phyloP scores from a whole-genome alignment of 2,329 filamentous ascomycete genomes.

The Xylaria sp. region DNA sequence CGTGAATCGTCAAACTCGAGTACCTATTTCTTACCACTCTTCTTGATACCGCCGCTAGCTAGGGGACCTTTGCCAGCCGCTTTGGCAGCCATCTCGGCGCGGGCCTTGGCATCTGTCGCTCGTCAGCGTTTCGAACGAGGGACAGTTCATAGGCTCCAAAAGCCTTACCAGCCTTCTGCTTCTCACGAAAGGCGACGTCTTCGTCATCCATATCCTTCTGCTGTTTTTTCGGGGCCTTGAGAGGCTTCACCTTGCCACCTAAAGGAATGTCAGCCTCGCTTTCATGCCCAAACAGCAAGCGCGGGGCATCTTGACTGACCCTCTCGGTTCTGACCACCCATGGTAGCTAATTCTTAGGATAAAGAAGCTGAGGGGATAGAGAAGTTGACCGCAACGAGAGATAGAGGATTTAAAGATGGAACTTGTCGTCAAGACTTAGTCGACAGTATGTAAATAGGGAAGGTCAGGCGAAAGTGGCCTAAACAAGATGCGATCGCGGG shows the following conservation, averaged over 20 bases:
- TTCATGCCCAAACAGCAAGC: slow-evolving; percentile 8
- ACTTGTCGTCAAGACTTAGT: slow-evolving; percentile 16
- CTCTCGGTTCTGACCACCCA: slow-evolving; percentile 76
- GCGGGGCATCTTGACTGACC: slow-evolving; percentile 55
- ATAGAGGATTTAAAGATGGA: background rate
- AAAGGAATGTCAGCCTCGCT: slow-evolving; percentile 31
- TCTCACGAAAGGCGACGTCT: slow-evolving; percentile 82
- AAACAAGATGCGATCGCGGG: slow-evolving; percentile 42
- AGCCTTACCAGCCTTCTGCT: slow-evolving; percentile 82
- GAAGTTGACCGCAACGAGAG: slow-evolving; percentile 10
- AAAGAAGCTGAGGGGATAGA: background rate
- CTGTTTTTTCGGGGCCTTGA: slow-evolving; percentile 90
- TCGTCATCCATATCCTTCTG: slow-evolving; percentile 87
- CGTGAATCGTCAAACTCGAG: slow-evolving; percentile 36
- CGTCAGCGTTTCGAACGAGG: slow-evolving; percentile 18
- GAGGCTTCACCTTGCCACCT: slow-evolving; percentile 86
- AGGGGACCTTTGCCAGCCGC: slow-evolving; percentile 89
- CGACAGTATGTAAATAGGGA: background rate
- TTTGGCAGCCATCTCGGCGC: slow-evolving; percentile 84
- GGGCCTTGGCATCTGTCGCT: slow-evolving; percentile 78
- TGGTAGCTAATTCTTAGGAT: slow-evolving; percentile 51
- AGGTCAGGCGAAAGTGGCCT: slow-evolving; percentile 13
- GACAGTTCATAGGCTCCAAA: background rate
- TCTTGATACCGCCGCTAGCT: slow-evolving; percentile 91
- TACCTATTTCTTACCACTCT: slow-evolving; percentile 92